Evolutionary conservation across 75 land plant species (phyloP).

Genomic region (Adiantum capillusveneris): DNA sequence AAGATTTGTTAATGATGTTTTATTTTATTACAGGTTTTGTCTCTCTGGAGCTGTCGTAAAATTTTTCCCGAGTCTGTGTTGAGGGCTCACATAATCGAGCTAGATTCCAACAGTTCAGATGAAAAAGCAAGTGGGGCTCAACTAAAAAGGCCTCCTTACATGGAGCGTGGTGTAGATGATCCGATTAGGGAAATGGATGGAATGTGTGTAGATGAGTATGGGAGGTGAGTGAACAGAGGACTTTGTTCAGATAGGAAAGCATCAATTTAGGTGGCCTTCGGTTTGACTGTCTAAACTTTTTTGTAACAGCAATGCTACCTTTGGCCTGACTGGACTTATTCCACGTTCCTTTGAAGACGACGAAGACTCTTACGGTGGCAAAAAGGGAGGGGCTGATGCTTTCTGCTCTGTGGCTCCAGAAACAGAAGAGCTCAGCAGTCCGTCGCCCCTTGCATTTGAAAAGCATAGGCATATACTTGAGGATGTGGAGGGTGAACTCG

Average conservation of each 20-base stretch:
- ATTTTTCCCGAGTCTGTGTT: slow-evolving; percentile 63
- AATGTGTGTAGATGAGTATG: slow-evolving; percentile 95
- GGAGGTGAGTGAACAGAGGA: slow-evolving; percentile 46
- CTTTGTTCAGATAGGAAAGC: too few species aligned
- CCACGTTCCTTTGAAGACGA: slow-evolving; percentile 71
- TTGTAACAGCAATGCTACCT: slow-evolving; percentile 52
- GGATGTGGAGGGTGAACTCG: slow-evolving; percentile 96
- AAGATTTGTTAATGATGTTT: too few species aligned
- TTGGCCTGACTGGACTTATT: slow-evolving; percentile 45
- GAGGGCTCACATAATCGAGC: slow-evolving; percentile 59
- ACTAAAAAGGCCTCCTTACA: slow-evolving; percentile 48
- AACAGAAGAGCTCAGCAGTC: too few species aligned
- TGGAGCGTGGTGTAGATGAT: slow-evolving; percentile 76
- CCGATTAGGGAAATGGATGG: slow-evolving; percentile 95
- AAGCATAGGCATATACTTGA: slow-evolving; percentile 72
- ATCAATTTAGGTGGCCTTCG: too few species aligned
- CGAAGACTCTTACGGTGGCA: slow-evolving; percentile 51
- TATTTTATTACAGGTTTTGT: slow-evolving; percentile 54
- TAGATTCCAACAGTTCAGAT: slow-evolving; percentile 45
- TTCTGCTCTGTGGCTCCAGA: slow-evolving; percentile 26
- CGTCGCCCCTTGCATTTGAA: slow-evolving; percentile 9
- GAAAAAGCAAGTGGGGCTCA: slow-evolving; percentile 23
- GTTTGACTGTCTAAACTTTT: too few species aligned
- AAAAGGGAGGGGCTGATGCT: slow-evolving; percentile 44
- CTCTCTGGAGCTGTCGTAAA: slow-evolving; percentile 72